Conservation (phyloP, 805 yeast genomes). For the Candida awuae region DNA sequence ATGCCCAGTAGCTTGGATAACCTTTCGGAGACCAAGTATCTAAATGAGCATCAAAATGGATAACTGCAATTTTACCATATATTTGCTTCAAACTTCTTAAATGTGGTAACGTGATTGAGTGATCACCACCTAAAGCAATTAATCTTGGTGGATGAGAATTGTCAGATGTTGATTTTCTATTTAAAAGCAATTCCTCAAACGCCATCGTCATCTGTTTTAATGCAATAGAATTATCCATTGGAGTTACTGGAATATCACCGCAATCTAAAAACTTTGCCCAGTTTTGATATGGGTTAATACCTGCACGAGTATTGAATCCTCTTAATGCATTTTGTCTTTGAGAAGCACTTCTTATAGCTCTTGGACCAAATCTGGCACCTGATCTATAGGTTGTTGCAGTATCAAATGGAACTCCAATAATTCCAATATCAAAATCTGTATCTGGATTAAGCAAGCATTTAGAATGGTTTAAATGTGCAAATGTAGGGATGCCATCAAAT, state of each 20-base stretch:
- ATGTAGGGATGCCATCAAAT: conserved; percentile 56
- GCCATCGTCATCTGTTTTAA: conserved; percentile 47
- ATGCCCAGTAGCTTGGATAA: conserved; percentile 41
- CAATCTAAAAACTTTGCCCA: conserved; percentile 48
- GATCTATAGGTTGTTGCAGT: conserved; percentile 73
- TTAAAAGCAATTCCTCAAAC: conserved; percentile 45
- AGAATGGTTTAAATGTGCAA: conserved; percentile 62
- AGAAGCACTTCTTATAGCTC: conserved; percentile 59
- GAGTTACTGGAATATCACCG: conserved; percentile 51
- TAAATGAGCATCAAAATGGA: conserved; percentile 80
- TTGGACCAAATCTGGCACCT: conserved; percentile 81
- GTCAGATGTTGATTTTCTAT: conserved; percentile 23
- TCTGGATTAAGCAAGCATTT: conserved; percentile 47
- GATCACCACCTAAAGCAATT: conserved; percentile 78
- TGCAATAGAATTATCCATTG: conserved; percentile 50
- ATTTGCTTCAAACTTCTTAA: conserved; percentile 51
- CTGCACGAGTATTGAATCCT: conserved; percentile 58
- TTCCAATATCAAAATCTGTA: conserved; percentile 53
- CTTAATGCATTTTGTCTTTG: conserved; percentile 62
- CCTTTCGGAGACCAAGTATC: conserved; percentile 75
- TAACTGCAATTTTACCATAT: conserved; percentile 62
- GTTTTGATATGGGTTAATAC: conserved; percentile 39
- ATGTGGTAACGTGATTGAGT: conserved; percentile 66
- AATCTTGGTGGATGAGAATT: conserved; percentile 45
- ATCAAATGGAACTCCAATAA: conserved; percentile 78